Base-by-base conservation (phyloP, 2,329 filamentous ascomycete species). In the Pochonia chlamydosporia region DNA sequence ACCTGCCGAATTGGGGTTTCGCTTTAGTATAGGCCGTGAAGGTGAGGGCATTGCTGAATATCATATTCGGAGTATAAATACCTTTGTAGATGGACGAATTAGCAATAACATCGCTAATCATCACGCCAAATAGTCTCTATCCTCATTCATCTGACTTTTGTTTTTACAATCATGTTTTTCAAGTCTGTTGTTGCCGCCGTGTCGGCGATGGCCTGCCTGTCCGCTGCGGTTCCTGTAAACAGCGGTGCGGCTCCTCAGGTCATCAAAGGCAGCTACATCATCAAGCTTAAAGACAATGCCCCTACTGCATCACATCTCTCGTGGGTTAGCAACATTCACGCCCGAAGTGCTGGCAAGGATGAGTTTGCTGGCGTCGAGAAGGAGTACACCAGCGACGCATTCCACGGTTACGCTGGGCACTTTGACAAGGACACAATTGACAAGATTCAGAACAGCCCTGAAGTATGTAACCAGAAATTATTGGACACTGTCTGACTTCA, bases 251-350 rank as follows among this genome's bases (percentile, higher is more conserved):
- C 31, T 16, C 20, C 31, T 6, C 5, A 18, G 5, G n/a, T 35
- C 10, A 37, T 44, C 13, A 2, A 21, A 13, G 49, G 54, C 50
- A 62, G 58, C 49, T 84, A 80, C 63, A 82, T 84, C 54, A 72
- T 84, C 36, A 79, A 82, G 44, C 81, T 82, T 64, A 78, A 82
- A 62, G 66, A 65, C 44, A 71, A 70, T 47, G 69, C 69, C 51
- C 63, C 61, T 31, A 63, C 69, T 20, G 61, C 68, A 21, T 63
- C 69, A 41, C 74, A 81, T 58, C 61, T 78, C 54, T 59, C 64
- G 41, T 72, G 68, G 53, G 68, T 81, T 50, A 68, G 66, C 35
- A 66, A 73, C 40, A 62, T 82, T 43, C 69, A 74, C 58, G 75
- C 73, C 57, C 73, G 76, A 52, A 79, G 78, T 60, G 54, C 78